Evolutionary conservation across 192 early-diverging fungal species (phyloP).

Genomic region (Chytriomyces sp.): DNA sequence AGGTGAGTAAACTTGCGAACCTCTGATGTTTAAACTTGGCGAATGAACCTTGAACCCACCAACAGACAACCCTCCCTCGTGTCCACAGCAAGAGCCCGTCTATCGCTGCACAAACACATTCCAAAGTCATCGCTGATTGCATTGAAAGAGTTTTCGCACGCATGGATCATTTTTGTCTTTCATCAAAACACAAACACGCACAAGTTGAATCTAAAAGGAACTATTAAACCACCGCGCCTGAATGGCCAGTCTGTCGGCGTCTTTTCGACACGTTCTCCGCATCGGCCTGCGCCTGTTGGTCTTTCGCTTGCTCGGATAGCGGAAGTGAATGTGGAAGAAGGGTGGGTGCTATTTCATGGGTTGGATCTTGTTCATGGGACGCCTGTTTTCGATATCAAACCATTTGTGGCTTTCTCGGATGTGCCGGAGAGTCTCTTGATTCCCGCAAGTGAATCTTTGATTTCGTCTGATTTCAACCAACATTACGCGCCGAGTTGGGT

Average conservation of each 20-base stretch:
- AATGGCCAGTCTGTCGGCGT: constrained; percentile 39
- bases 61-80: constrained; percentile 38
- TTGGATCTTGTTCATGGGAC: constrained; percentile 40
- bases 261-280: constrained; percentile 40
- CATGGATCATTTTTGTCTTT: constrained; percentile 40
- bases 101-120: constrained; percentile 27
- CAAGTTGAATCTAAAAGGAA: constrained; percentile 29
- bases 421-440: background rate
- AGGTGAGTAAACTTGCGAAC: background rate
- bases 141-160: constrained; percentile 35
- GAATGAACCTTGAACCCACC: background rate
- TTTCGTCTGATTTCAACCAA: background rate
- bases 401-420: constrained; percentile 25
- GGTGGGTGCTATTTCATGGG: constrained; percentile 35
- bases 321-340: constrained; percentile 29
- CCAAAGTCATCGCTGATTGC: constrained; percentile 31
- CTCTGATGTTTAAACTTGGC: background rate
- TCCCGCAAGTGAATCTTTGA: background rate
- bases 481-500: constrained; percentile 25
- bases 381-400: constrained; percentile 45
- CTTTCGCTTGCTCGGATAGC: constrained; percentile 35
- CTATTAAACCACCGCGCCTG: constrained; percentile 38
- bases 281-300: constrained; percentile 42
- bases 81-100: constrained; percentile 21
- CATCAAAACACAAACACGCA: constrained; percentile 45